Percentiles rank a stretch among this genome's conserved stretches.
phyloP scores from a whole-genome alignment of 225 moss, liverwort and hornwort genomes.

The Sphagnum contortum region DNA sequence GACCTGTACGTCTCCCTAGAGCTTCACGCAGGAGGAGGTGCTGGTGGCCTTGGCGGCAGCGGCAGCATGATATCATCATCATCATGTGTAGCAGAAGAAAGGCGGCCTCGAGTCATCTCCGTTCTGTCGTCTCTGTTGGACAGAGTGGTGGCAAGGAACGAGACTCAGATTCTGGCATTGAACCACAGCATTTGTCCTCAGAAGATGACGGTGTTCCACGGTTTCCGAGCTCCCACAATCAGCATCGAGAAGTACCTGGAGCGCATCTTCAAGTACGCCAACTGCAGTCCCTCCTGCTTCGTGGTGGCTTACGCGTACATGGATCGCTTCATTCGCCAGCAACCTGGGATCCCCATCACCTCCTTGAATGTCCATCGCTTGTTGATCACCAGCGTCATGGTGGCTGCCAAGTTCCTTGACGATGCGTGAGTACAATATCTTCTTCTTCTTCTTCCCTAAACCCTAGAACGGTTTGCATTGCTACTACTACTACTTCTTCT shows the following conservation, averaged over 20 bases:
- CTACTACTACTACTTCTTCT: background rate
- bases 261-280: constrained; percentile 47
- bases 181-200: constrained; percentile 25
- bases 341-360: constrained; percentile 43
- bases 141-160: constrained; percentile 39
- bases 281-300: constrained; percentile 55
- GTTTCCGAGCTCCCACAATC: constrained; percentile 43
- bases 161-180: constrained; percentile 27
- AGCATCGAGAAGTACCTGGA: constrained; percentile 50
- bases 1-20: constrained; percentile 35
- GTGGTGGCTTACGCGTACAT: constrained; percentile 51
- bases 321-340: constrained; percentile 43
- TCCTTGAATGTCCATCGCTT: constrained; percentile 47
- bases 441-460: background rate
- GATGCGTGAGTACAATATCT: constrained; percentile 27
- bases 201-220: constrained; percentile 50
- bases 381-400: constrained; percentile 48
- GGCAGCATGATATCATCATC: too few relatives aligned
- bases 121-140: constrained; percentile 37
- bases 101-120: constrained; percentile 31
- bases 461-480: background rate
- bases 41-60: background rate
- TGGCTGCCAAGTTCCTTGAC: constrained; percentile 53
- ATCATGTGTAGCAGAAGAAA: too few relatives aligned
- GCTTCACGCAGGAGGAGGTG: constrained; percentile 27